Conservation (phyloP, 176 grass and related monocot species). For the Triticum dicoccoides region DNA sequence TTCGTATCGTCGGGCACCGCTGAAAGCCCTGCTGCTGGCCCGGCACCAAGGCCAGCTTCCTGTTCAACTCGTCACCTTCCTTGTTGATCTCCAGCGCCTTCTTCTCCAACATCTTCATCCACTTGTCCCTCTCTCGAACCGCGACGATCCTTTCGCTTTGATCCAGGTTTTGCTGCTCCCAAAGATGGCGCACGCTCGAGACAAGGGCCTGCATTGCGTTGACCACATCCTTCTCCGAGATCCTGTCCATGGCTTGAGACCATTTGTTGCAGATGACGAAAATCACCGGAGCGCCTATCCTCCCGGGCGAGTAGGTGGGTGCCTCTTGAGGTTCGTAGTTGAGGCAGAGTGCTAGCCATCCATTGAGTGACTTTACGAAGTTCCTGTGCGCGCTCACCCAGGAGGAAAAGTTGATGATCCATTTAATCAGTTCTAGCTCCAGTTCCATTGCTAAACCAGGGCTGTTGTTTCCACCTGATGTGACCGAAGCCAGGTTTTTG, state of each 20-base stretch:
- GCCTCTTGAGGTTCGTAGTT: constrained; percentile 48
- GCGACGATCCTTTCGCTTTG: constrained; percentile 40
- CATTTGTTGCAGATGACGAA: constrained; percentile 83
- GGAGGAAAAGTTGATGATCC: constrained; percentile 65
- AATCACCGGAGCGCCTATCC: constrained; percentile 66
- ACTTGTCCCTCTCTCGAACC: constrained; percentile 62
- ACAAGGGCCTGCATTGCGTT: constrained; percentile 65
- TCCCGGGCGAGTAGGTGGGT: constrained; percentile 56
- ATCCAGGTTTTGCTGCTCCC: constrained; percentile 58
- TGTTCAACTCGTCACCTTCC: constrained; percentile 64
- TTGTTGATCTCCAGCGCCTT: constrained; percentile 62
- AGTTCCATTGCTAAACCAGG: constrained; percentile 46
- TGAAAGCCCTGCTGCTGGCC: constrained; percentile 36
- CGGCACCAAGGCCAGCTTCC: constrained; percentile 57
- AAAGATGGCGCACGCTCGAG: constrained; percentile 43
- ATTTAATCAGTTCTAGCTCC: constrained; percentile 91
- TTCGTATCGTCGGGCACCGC: constrained; percentile 10
- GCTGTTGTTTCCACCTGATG: constrained; percentile 31
- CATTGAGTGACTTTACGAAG: constrained; percentile 72
- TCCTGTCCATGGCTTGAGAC: constrained; percentile 72
- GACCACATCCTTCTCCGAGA: constrained; percentile 71
- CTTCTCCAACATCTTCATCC: constrained; percentile 53
- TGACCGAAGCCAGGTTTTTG: constrained; percentile 47
- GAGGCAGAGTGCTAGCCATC: constrained; percentile 79
- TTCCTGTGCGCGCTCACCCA: constrained; percentile 83